Base-by-base conservation (phyloP, 495 filamentous ascomycete genomes). In the Apiosordaria backusii region DNA sequence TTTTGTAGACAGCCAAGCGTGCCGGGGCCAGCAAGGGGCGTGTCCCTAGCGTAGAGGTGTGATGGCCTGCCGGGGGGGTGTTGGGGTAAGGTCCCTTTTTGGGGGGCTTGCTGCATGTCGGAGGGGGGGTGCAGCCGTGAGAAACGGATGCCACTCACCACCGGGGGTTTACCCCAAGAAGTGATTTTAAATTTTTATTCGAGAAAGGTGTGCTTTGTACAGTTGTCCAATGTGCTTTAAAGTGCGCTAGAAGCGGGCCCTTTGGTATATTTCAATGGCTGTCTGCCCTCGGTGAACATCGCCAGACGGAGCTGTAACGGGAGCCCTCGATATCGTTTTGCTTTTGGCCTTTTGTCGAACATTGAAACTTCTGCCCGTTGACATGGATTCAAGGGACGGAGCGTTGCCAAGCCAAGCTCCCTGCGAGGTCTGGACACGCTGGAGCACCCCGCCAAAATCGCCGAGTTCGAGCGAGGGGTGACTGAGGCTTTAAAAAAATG, bases 401-500 rank as follows among this genome's bases (percentile, higher is more conserved):
- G 26, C 59, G 59, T 15, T 61, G 57, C 35, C 50, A 29, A 65
- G 59, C 58, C 25, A 18, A 7, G 57, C 21, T 65, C 40, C 57
- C 40, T 66, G 54, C 24, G 35, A 65, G 63, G 55, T 27, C 55
- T 65, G 54, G 55, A 45, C 55, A 53, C 45, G 18, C 26, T 65
- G 63, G n/a, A 15, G 66, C 55, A 64, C 45, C 66, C 61, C 55
- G 61, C 61, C 45, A 61, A 18, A 54, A 60, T 35, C 23, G 55
- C 55, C 66, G 66, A 67, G 63, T 15, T 53, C 35, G 63, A 57
- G 7, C 29, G 58, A 61, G 59, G 16, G 59, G 18, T 61, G 52
- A 22, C 9, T 64, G 61, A 68, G 61, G 26, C 61, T 68, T 64
- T 68, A 57, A 67, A 63, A 63, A 50, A 35, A 26, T 63, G 62